These are phyloP conservation scores for Yueomyces sinensis DNA, from an alignment of 805 yeast genomes.

Conservation along the genomic window DNA sequence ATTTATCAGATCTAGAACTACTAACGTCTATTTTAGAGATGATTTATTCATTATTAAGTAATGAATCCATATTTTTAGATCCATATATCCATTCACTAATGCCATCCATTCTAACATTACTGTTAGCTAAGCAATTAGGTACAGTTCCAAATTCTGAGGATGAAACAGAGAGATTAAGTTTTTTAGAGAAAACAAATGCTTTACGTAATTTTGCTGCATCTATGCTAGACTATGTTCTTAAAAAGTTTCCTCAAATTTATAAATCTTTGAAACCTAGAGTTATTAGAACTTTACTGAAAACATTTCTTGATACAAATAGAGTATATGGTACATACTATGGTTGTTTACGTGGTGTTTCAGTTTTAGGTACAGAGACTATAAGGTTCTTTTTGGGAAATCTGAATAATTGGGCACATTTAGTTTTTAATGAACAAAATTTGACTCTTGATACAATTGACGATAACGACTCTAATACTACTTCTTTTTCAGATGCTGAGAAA, in stretches of 20 bases:
- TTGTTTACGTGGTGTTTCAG: constrained; percentile 70
- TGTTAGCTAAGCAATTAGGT: constrained; percentile 85
- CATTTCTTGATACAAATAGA: constrained; percentile 72
- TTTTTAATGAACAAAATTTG: constrained; percentile 28
- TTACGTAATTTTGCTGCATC: constrained; percentile 85
- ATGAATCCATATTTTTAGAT: constrained; percentile 76
- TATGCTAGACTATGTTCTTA: constrained; percentile 63
- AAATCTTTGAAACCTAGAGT: constrained; percentile 86
- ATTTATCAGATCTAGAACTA: constrained; percentile 55
- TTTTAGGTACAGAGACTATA: constrained; percentile 78
- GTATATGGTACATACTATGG: constrained; percentile 90
- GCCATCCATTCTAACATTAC: constrained; percentile 88
- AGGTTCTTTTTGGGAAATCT: constrained; percentile 78
- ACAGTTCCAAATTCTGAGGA: constrained; percentile 21
- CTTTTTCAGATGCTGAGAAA: constrained; percentile 32
- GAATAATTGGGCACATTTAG: constrained; percentile 61
- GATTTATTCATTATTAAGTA: constrained; percentile 69
- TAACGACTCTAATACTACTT: constrained; percentile 8
- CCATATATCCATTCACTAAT: constrained; percentile 93
- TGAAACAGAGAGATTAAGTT: constrained; percentile 14
- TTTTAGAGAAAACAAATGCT: constrained; percentile 33
- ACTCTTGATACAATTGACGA: constrained; percentile 11
- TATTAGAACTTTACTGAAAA: constrained; percentile 82
- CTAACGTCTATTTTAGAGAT: constrained; percentile 81
- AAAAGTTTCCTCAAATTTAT: constrained; percentile 71